A percentile compares a stretch with the other conserved stretches of the same genome.
Evolutionary conservation across 2,329 filamentous ascomycete species (phyloP).

Genomic region (Lasiodiplodia citricola): DNA sequence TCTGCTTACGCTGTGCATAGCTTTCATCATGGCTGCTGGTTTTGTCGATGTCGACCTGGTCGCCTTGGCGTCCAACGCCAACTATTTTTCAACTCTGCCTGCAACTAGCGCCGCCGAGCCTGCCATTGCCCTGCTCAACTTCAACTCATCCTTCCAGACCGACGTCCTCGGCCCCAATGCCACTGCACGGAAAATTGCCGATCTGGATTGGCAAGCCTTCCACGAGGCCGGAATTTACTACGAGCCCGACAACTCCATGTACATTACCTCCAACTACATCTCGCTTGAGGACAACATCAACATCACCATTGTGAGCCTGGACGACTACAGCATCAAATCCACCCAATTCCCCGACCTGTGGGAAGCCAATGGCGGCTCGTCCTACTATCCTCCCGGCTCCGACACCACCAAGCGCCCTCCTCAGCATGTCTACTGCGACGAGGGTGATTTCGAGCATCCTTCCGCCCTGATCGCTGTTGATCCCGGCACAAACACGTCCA

Average conservation of each 20-base stretch:
- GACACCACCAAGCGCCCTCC: constrained; percentile 34
- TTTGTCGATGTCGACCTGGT: constrained; percentile 39
- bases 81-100: constrained; percentile 38
- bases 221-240: constrained; percentile 49
- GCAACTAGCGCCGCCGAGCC: constrained; percentile 40
- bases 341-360: constrained; percentile 46
- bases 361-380: constrained; percentile 45
- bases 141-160: constrained; percentile 39
- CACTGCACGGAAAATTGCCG: constrained; percentile 40
- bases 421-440: constrained; percentile 41
- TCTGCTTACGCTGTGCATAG: constrained; percentile 16
- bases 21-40: constrained; percentile 15
- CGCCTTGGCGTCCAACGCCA: constrained; percentile 38
- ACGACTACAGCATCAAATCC: constrained; percentile 45
- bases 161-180: constrained; percentile 41
- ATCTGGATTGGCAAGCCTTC: constrained; percentile 40
- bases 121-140: constrained; percentile 45
- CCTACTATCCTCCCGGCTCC: constrained; percentile 40
- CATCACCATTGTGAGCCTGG: constrained; percentile 46
- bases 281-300: constrained; percentile 41
- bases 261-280: constrained; percentile 49
- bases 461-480: constrained; percentile 52
- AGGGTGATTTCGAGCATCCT: constrained; percentile 47
- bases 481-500: constrained; percentile 49
- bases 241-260: constrained; percentile 44